Base-by-base conservation (phyloP, 1,139 yeast species). In the Candida glucosophila region DNA sequence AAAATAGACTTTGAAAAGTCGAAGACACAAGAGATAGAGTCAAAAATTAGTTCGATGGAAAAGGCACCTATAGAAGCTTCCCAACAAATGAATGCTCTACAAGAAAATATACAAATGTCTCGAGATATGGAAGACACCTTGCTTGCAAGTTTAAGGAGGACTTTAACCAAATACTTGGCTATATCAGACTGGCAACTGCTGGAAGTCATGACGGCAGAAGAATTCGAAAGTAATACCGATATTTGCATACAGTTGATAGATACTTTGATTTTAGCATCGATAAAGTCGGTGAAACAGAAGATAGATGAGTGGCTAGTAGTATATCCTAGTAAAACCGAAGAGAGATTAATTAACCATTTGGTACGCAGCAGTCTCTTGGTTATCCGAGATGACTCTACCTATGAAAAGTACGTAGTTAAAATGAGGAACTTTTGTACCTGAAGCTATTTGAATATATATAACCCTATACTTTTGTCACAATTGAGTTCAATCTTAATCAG, bases 81-180 rank as follows among this genome's bases (percentile, higher is more conserved):
- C 4, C 16, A 20, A 7, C 26, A 24, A 13, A 6, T 25, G 17
- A 21, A 20, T 7, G 7, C 23, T 4, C 22, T 39, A 8, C 28
- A 29, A 8, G 23, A 17, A 5, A 33, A 33, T 15, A 12, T 31
- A 8, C 26, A 23, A 1, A 38, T 36, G 29, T 37, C 46, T 2
- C 28, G 28, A n/a, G 26, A 29, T 4, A 27, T 36, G 7, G 42
- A 43, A 16, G 36, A 34, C 6, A 15, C 19, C 3, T 24, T 48
- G 18, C 28, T 34, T 12, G 27, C 34, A 7, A 48, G 40, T 24
- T 29, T 53, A 27, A 44, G 42, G 22, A 34, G 52, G 20, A 40
- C 51, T 6, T 28, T 51, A 10, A 35, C 46, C 17, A 49, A 47
- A 34, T 36, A 43, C 19, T 34, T 50, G 14, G 54, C 55, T 8